A percentile compares a stretch with the other conserved stretches of the same genome.
Evolutionary conservation across 441 rosid genomes (phyloP).

Genomic region (Populus hybrid): DNA sequence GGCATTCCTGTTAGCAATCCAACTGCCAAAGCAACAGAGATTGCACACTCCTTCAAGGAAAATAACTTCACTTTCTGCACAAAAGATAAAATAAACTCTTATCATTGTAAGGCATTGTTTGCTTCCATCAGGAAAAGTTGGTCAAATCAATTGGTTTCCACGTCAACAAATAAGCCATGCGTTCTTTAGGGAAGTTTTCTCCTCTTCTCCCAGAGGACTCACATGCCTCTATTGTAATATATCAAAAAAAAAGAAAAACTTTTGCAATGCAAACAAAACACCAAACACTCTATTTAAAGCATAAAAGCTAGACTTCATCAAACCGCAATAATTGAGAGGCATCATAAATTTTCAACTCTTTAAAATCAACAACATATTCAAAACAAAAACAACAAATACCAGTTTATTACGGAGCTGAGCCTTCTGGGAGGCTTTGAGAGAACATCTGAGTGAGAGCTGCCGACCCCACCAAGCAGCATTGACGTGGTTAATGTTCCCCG

Average conservation of each 20-base stretch:
- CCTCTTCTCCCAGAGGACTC: no score
- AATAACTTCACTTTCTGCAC: conserved; percentile 47
- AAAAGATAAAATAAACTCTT: conserved; percentile 1
- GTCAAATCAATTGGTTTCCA: background rate
- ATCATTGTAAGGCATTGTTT: background rate
- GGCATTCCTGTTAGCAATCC: conserved; percentile 65
- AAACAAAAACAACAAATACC: conserved; percentile 19
- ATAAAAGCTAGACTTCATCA: background rate
- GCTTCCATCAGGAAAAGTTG: background rate
- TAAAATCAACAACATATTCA: conserved; percentile 1
- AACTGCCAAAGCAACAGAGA: conserved; percentile 68
- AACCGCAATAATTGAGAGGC: background rate
- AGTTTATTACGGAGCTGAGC: conserved; percentile 20
- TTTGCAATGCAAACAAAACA: no score
- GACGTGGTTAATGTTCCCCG: background rate
- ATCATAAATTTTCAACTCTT: background rate
- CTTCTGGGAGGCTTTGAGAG: conserved; percentile 28
- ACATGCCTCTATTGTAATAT: no score
- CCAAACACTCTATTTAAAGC: no score
- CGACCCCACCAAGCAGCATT: background rate
- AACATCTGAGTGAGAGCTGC: conserved; percentile 14
- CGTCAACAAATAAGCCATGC: no score
- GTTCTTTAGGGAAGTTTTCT: no score
- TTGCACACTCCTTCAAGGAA: conserved; percentile 70
- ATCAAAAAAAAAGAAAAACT: no score